A percentile compares a stretch with the other conserved stretches of the same genome.
Evolutionary conservation across 306 rosid species (phyloP).

Genomic region (Alnus glutinosa): DNA sequence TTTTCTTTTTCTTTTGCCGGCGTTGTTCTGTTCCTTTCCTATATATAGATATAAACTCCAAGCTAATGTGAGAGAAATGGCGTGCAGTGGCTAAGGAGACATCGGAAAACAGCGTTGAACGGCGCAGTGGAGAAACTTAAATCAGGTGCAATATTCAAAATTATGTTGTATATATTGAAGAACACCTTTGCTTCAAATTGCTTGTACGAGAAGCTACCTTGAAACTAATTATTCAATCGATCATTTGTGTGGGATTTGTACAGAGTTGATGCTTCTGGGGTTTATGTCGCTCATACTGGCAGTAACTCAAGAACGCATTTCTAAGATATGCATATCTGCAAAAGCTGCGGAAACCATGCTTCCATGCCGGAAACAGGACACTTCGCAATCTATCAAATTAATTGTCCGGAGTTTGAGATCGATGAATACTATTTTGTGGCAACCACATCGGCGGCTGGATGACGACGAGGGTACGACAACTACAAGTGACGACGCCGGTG

Average conservation of each 20-base stretch:
- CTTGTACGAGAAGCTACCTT: no score
- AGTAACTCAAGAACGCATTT: slow-evolving; percentile 28
- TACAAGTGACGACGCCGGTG: neutral
- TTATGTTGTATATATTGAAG: neutral
- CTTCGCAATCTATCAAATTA: neutral
- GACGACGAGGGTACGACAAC: slow-evolving; percentile 1
- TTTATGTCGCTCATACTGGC: slow-evolving; percentile 41
- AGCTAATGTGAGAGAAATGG: neutral
- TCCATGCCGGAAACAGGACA: slow-evolving; percentile 26
- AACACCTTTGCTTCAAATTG: no score
- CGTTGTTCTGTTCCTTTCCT: neutral
- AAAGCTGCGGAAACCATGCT: slow-evolving; percentile 35
- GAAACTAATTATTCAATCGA: no score
- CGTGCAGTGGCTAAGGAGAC: slow-evolving; percentile 33
- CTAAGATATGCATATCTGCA: slow-evolving; percentile 40
- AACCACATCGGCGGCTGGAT: slow-evolving; percentile 11
- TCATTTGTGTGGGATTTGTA: neutral
- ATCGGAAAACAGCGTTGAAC: slow-evolving; percentile 23
- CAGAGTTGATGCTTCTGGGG: slow-evolving; percentile 47
- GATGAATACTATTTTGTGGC: neutral
- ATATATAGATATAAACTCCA: neutral
- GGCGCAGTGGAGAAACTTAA: slow-evolving; percentile 40
- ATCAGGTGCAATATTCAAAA: slow-evolving; percentile 27
- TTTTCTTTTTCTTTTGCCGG: neutral
- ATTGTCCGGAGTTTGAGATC: neutral